Evolutionary conservation across 2,329 filamentous ascomycete species (phyloP).

Genomic region (Fonsecaea pedrosoi): DNA sequence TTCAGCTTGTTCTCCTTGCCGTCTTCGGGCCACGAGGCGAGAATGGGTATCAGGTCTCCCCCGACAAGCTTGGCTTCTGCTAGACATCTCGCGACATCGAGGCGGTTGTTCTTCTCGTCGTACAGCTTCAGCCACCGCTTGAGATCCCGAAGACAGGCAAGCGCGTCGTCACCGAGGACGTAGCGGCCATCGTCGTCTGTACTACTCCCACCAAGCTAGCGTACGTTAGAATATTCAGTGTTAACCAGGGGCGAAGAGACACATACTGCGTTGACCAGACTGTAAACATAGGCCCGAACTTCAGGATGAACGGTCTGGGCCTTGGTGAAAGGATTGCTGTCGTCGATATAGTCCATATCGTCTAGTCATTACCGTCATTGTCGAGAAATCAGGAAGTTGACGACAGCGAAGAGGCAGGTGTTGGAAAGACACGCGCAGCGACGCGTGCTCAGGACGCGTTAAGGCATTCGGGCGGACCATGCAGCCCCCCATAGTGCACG

Average conservation of each 20-base stretch:
- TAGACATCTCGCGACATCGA: slow-evolving; percentile 92
- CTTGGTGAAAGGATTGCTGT: slow-evolving; percentile 53
- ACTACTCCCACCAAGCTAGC: slow-evolving; percentile 82
- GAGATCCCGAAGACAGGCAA: slow-evolving; percentile 89
- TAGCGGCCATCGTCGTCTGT: slow-evolving; percentile 82
- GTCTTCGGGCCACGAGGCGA: slow-evolving; percentile 79
- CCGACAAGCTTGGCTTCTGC: slow-evolving; percentile 91
- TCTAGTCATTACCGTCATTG: slow-evolving; percentile 13
- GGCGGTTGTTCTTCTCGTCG: slow-evolving; percentile 89
- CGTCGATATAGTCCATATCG: slow-evolving; percentile 46
- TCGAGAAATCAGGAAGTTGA: neutral
- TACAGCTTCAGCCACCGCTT: slow-evolving; percentile 95
- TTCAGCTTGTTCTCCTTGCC: slow-evolving; percentile 75
- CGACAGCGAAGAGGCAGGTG: neutral
- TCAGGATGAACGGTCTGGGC: slow-evolving; percentile 79
- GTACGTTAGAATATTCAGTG: slow-evolving; percentile 22
- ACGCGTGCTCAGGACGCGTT: neutral
- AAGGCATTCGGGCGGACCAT: neutral
- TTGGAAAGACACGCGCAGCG: slow-evolving; percentile 5
- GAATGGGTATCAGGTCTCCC: slow-evolving; percentile 86
- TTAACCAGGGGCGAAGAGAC: slow-evolving; percentile 23
- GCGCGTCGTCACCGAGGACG: slow-evolving; percentile 87
- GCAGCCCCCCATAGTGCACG: neutral
- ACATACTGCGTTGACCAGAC: slow-evolving; percentile 88
- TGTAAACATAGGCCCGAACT: slow-evolving; percentile 91